Conservation (phyloP, 176 grass and related monocot genomes). For the Rhynchospora pubera region DNA sequence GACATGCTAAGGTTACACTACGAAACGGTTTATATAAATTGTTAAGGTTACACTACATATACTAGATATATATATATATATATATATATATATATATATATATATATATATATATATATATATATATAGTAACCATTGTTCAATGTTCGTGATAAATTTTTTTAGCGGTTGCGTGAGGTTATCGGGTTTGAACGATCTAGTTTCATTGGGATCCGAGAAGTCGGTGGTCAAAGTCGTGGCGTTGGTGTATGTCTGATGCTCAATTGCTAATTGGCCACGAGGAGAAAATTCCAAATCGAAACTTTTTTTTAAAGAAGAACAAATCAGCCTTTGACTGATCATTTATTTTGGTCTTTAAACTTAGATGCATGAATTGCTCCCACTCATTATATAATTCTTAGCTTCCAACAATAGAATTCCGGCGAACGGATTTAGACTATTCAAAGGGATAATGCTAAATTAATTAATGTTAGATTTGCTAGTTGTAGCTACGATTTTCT, state of each 20-base stretch:
- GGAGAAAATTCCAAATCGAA: conserved; percentile 7
- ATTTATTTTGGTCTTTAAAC: conserved; percentile 9
- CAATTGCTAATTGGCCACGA: background rate
- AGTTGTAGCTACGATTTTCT: background rate
- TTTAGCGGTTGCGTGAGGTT: background rate
- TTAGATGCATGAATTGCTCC: background rate
- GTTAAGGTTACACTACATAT: too few relatives aligned
- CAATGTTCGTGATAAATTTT: background rate
- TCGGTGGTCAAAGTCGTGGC: conserved; percentile 19
- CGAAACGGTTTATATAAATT: too few relatives aligned
- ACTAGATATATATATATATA: too few relatives aligned
- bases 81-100: too few relatives aligned
- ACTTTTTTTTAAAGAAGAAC: conserved; percentile 11
- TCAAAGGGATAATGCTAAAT: background rate
- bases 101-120: too few relatives aligned
- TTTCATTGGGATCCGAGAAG: background rate
- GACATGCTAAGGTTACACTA: too few relatives aligned
- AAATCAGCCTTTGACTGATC: background rate
- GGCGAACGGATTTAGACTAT: background rate
- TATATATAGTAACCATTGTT: background rate
- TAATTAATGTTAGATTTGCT: background rate
- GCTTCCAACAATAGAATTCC: background rate
- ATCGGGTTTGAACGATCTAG: background rate
- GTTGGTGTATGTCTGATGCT: conserved; percentile 6
- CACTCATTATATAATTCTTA: background rate